Conservation (phyloP, 495 filamentous ascomycete genomes). For the Neurospora cerealis region DNA sequence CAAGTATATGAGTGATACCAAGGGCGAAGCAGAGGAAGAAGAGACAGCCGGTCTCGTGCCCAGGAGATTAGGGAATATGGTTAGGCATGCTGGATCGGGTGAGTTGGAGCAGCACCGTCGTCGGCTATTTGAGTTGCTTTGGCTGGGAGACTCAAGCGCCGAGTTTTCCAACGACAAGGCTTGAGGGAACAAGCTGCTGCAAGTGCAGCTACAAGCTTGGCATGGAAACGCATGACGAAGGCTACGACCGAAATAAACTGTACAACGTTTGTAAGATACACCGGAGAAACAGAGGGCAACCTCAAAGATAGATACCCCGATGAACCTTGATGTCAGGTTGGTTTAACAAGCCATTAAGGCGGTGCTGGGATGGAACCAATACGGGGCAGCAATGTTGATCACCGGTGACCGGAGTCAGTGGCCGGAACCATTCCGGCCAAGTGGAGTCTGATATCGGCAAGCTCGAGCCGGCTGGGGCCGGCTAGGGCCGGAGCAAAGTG, state of each 20-base stretch:
- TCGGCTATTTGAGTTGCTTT: conserved; percentile 24
- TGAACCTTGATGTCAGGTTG: background rate
- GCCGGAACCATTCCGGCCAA: conserved; percentile 26
- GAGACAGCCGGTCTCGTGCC: conserved; percentile 25
- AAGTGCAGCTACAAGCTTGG: background rate
- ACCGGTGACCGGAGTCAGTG: conserved; percentile 7
- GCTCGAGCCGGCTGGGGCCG: conserved; percentile 23
- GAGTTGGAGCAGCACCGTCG: conserved; percentile 23
- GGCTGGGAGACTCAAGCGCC: conserved; percentile 3
- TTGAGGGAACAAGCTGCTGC: background rate
- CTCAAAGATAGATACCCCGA: background rate
- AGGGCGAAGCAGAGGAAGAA: background rate
- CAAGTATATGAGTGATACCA: background rate
- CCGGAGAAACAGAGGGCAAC: background rate
- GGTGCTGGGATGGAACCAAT: background rate
- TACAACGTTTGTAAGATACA: background rate
- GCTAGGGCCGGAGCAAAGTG: conserved; percentile 25
- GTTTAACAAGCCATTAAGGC: background rate
- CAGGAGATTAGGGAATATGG: conserved; percentile 45
- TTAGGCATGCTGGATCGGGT: conserved; percentile 8
- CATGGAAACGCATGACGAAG: background rate
- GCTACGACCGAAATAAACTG: background rate
- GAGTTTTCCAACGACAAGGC: background rate
- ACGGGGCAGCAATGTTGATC: background rate
- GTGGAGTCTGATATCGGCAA: background rate